A percentile compares a stretch with the other conserved stretches of the same genome.
Conservation (phyloP, 2,329 filamentous ascomycete species). For the Xylariaceae sp. region DNA sequence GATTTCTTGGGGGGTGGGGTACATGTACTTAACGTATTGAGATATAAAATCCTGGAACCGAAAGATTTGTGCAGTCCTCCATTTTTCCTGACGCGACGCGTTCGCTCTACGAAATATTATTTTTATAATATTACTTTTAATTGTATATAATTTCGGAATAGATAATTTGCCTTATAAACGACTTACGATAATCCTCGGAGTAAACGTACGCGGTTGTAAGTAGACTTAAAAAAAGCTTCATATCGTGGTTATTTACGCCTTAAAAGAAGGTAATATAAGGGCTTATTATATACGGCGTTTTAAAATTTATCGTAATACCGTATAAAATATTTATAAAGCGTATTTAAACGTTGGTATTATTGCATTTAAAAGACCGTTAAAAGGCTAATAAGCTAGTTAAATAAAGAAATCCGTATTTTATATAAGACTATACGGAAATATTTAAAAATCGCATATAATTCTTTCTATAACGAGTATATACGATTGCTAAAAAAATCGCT, state of each 20-base stretch:
- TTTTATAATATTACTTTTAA: too few species aligned
- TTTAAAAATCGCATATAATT: neutral
- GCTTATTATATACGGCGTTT: neutral
- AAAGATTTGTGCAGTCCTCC: too few species aligned
- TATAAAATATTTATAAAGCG: neutral
- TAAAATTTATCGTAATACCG: neutral
- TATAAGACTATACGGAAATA: neutral
- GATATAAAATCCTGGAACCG: too few species aligned
- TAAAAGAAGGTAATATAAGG: too few species aligned
- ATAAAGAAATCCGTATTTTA: neutral
- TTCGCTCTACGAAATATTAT: too few species aligned
- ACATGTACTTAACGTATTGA: too few species aligned
- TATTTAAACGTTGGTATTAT: neutral
- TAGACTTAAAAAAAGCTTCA: neutral
- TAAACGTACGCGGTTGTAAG: neutral
- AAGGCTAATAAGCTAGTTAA: neutral
- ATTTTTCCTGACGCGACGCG: too few species aligned
- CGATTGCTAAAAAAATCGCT: neutral
- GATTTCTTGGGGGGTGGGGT: too few species aligned
- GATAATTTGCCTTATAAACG: neutral
- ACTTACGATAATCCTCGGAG: neutral
- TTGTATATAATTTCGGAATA: neutral
- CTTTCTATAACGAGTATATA: neutral
- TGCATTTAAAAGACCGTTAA: neutral
- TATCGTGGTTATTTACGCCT: neutral